Evolutionary conservation across 2,329 filamentous ascomycete species (phyloP).

Genomic region (Talaromyces verruculosus): DNA sequence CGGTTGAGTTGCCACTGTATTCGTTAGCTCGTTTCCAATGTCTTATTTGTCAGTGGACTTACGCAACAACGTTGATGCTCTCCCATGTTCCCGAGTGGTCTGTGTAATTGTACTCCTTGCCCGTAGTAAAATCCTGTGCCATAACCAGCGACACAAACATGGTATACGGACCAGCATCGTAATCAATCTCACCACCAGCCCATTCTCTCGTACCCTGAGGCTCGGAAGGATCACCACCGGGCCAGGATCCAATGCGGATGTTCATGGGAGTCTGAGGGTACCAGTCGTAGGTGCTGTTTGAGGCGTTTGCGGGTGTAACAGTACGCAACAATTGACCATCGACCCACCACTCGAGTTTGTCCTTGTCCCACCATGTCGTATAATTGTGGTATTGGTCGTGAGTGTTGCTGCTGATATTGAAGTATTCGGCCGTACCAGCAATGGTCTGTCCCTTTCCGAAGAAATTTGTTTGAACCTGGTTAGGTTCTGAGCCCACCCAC

Average conservation of each 20-base stretch:
- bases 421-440: slow-evolving; percentile 66
- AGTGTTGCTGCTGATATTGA: slow-evolving; percentile 58
- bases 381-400: slow-evolving; percentile 48
- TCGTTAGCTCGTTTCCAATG: not conserved
- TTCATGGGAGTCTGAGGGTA: slow-evolving; percentile 75
- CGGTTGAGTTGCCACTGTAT: slow-evolving; percentile 62
- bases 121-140: slow-evolving; percentile 59
- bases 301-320: slow-evolving; percentile 58
- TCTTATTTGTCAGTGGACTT: slow-evolving; percentile 23
- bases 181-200: slow-evolving; percentile 70
- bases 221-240: slow-evolving; percentile 55
- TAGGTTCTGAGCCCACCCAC: slow-evolving; percentile 43
- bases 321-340: slow-evolving; percentile 63
- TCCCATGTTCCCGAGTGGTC: slow-evolving; percentile 63
- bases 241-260: slow-evolving; percentile 68
- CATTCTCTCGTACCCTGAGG: slow-evolving; percentile 58
- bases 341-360: slow-evolving; percentile 65
- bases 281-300: slow-evolving; percentile 54
- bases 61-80: slow-evolving; percentile 60
- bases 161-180: slow-evolving; percentile 63
- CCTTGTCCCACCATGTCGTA: slow-evolving; percentile 65
- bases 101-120: slow-evolving; percentile 65
- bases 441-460: slow-evolving; percentile 86
- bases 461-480: slow-evolving; percentile 79
- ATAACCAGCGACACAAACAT: slow-evolving; percentile 69